Conservation (phyloP, 2,329 filamentous ascomycete genomes). For the Malbranchea cinnamomea region DNA sequence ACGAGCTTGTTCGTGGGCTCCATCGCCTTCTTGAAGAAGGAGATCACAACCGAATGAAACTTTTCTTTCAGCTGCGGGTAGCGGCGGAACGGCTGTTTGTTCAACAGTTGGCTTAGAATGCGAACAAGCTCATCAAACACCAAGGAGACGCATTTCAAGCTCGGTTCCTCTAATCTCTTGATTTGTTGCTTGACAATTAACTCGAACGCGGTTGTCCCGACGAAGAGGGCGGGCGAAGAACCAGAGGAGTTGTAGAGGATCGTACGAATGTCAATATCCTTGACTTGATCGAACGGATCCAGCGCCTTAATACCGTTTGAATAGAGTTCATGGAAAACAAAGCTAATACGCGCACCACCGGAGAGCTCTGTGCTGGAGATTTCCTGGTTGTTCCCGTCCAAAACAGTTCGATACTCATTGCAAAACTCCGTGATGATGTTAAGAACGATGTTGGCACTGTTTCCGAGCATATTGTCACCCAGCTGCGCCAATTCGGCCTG, state of each 20-base stretch:
- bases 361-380: slow-evolving; percentile 88
- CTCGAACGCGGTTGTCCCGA: slow-evolving; percentile 96
- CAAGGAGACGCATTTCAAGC: slow-evolving; percentile 89
- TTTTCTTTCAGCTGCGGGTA: slow-evolving; percentile 96
- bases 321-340: slow-evolving; percentile 98
- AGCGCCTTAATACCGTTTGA: slow-evolving; percentile 94
- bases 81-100: slow-evolving; percentile 77
- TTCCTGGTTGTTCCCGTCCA: slow-evolving; percentile 94
- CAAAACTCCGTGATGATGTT: slow-evolving; percentile 99
- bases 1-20: slow-evolving; percentile 97
- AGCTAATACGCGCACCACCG: slow-evolving; percentile 93
- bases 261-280: slow-evolving; percentile 92
- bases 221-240: slow-evolving; percentile 88
- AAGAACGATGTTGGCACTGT: slow-evolving; percentile 88
- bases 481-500: slow-evolving; percentile 63
- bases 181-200: slow-evolving; percentile 98
- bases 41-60: slow-evolving; percentile 80
- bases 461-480: slow-evolving; percentile 88
- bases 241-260: slow-evolving; percentile 99
- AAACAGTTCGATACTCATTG: slow-evolving; percentile 88
- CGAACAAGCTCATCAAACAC: slow-evolving; percentile 96
- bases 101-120: slow-evolving; percentile 77
- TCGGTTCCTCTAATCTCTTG: slow-evolving; percentile 87
- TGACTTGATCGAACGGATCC: slow-evolving; percentile 93
- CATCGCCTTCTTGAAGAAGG: slow-evolving; percentile 97